Conservation (phyloP, 2,329 filamentous ascomycete species). For the Neoarthrinium moseri region DNA sequence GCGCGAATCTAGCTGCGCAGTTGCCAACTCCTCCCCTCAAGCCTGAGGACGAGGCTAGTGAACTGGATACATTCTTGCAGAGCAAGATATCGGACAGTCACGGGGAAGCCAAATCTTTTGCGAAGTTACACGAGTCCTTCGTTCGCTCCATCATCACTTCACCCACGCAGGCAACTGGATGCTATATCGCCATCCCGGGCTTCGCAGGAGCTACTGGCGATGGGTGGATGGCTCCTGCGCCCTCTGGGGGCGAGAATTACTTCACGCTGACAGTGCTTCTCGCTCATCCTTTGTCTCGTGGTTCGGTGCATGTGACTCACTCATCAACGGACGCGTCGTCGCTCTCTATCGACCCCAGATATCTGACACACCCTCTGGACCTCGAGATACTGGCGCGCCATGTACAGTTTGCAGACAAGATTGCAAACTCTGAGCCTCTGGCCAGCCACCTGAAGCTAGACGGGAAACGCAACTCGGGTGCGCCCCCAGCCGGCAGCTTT, state of each 20-base stretch:
- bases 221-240: neutral
- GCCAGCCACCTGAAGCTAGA: neutral
- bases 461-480: constrained; percentile 30
- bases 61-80: constrained; percentile 18
- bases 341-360: constrained; percentile 23
- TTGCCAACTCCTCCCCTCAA: constrained; percentile 18
- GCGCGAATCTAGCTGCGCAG: constrained; percentile 17
- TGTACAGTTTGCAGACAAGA: constrained; percentile 38
- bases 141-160: constrained; percentile 6
- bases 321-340: neutral
- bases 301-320: constrained; percentile 6
- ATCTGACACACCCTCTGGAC: constrained; percentile 55
- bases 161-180: neutral
- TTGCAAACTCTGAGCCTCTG: constrained; percentile 27
- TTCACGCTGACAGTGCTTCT: neutral
- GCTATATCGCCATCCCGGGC: constrained; percentile 1
- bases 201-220: neutral
- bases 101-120: neutral
- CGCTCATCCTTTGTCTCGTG: constrained; percentile 12
- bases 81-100: neutral
- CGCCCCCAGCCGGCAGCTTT: constrained; percentile 11
- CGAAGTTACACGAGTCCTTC: neutral
- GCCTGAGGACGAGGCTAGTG: constrained; percentile 25
- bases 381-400: constrained; percentile 47
- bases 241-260: neutral